Evolutionary conservation across 2,329 filamentous ascomycete genomes (phyloP).

Genomic region (Colletotrichum tanaceti): DNA sequence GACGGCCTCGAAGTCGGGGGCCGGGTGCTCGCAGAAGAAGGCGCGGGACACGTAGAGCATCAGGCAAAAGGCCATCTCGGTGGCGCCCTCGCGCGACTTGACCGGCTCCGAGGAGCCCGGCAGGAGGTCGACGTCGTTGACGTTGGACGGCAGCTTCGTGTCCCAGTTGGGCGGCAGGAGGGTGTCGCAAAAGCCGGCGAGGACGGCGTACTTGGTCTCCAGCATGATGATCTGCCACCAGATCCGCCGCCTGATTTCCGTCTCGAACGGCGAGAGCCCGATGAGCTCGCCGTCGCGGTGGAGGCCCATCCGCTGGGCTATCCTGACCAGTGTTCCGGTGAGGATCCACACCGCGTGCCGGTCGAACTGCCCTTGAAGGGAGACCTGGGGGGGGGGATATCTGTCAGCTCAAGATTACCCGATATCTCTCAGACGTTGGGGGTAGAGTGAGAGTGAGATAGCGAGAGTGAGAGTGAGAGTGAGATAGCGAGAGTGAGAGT

Average conservation of each 20-base stretch:
- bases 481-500: no score
- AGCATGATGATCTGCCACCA: constrained; percentile 37
- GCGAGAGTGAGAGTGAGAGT: no score
- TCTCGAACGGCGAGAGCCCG: constrained; percentile 42
- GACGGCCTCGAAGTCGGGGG: constrained; percentile 56
- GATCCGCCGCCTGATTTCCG: constrained; percentile 22
- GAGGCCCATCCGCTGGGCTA: constrained; percentile 75
- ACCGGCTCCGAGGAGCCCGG: constrained; percentile 61
- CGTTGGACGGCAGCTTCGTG: constrained; percentile 65
- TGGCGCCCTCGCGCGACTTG: constrained; percentile 62
- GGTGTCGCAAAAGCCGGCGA: constrained; percentile 61
- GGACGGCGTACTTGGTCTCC: constrained; percentile 29
- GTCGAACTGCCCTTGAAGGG: constrained; percentile 68
- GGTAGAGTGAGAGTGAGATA: no score
- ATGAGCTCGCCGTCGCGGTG: constrained; percentile 69
- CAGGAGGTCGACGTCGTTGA: constrained; percentile 69
- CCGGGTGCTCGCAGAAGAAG: constrained; percentile 57
- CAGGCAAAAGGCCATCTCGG: constrained; percentile 33
- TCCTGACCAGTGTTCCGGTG: constrained; percentile 69
- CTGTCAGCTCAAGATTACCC: constrained; percentile 30
- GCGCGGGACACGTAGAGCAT: constrained; percentile 62
- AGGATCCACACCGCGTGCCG: constrained; percentile 70
- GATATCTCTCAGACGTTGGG: constrained; percentile 57
- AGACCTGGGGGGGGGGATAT: constrained; percentile 60
- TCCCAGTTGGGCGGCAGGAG: constrained; percentile 58